These are phyloP conservation scores for Sporothrix pseudoabietina DNA, from an alignment of 2,329 filamentous ascomycete genomes.

Conservation along the genomic window DNA sequence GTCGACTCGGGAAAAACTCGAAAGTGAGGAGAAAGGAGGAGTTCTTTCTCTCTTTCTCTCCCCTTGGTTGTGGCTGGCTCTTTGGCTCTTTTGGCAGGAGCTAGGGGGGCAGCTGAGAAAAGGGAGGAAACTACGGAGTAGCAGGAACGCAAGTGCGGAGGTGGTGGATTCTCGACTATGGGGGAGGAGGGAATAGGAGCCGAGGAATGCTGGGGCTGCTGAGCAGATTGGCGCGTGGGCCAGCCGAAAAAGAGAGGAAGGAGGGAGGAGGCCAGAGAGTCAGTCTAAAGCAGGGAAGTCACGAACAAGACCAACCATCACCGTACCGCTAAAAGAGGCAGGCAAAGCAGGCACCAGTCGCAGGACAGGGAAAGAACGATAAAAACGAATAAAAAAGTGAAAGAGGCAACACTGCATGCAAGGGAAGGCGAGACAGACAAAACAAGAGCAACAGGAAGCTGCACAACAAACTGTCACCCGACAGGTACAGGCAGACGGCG, in stretches of 20 bases:
- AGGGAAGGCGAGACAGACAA: slow-evolving; percentile 6
- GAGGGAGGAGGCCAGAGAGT: too few species aligned
- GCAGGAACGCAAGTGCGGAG: slow-evolving; percentile 13
- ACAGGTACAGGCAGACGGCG: background rate
- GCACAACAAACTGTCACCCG: background rate
- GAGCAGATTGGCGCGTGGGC: slow-evolving; percentile 18
- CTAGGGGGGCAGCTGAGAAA: slow-evolving; percentile 11
- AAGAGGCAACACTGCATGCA: background rate
- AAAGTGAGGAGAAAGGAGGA: slow-evolving; percentile 13
- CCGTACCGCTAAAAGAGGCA: background rate
- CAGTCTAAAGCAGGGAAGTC: slow-evolving; percentile 1
- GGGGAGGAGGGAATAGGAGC: background rate
- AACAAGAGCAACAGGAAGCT: background rate
- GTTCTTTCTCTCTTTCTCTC: background rate
- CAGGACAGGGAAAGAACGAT: background rate
- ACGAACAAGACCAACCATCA: slow-evolving; percentile 1
- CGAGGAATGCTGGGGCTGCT: slow-evolving; percentile 26
- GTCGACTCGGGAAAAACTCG: background rate
- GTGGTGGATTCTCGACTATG: background rate
- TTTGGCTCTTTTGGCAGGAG: background rate
- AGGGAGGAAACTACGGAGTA: background rate
- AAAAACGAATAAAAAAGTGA: background rate
- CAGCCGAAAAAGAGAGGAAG: background rate
- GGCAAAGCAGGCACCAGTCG: slow-evolving; percentile 11
- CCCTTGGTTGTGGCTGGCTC: background rate